These are phyloP conservation scores for Clausena lansium DNA, from an alignment of 345 rosid genomes.

Conservation along the genomic window DNA sequence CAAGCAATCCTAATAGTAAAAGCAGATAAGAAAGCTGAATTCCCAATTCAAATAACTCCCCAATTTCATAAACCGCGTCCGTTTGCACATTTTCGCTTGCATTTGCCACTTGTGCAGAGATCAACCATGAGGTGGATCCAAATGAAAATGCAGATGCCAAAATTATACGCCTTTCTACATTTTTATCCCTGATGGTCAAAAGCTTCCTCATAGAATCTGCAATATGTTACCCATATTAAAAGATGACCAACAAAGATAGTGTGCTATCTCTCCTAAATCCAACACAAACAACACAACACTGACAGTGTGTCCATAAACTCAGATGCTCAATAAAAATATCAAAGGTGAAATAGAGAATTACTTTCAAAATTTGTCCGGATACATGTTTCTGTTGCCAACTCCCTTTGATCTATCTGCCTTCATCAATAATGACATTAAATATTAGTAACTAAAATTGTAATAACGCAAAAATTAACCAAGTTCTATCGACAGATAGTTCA, in stretches of 20 bases:
- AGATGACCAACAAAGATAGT: neutral
- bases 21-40: slow-evolving; percentile 90
- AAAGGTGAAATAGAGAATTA: slow-evolving; percentile 32
- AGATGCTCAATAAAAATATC: slow-evolving; percentile 5
- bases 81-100: slow-evolving; percentile 46
- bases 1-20: slow-evolving; percentile 72
- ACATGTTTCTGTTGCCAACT: slow-evolving; percentile 27
- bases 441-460: slow-evolving; percentile 22
- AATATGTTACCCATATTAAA: slow-evolving; percentile 11
- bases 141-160: slow-evolving; percentile 39
- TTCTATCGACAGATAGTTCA: neutral
- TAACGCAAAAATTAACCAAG: slow-evolving; percentile 6
- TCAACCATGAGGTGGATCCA: slow-evolving; percentile 51
- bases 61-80: slow-evolving; percentile 60
- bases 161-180: slow-evolving; percentile 38
- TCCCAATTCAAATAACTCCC: slow-evolving; percentile 84
- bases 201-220: slow-evolving; percentile 43
- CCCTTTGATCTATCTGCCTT: slow-evolving; percentile 76
- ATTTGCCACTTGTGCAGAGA: slow-evolving; percentile 55
- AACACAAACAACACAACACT: neutral
- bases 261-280: slow-evolving; percentile 1
- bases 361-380: slow-evolving; percentile 33
- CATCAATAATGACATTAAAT: slow-evolving; percentile 42
- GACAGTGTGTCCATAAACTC: neutral
- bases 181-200: slow-evolving; percentile 28